Percentiles rank a stretch among this genome's conserved stretches.
Evolutionary conservation across 768 basidiomycete species (phyloP).

Genomic region (Pholiota conissans): DNA sequence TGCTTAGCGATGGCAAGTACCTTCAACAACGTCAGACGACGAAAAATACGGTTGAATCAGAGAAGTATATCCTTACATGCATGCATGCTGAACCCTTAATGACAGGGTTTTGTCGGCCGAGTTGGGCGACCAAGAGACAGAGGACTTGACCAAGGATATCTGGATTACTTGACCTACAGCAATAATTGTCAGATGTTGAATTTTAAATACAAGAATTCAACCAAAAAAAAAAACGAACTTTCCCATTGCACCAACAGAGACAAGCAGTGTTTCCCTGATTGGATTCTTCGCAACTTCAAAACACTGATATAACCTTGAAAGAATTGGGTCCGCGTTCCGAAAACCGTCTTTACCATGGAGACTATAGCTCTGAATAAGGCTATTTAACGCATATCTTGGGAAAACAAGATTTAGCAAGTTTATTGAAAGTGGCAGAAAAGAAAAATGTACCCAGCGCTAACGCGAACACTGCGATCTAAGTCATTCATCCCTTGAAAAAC

Average conservation of each 20-base stretch:
- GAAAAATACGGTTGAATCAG: too few species aligned
- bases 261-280: conserved; percentile 62
- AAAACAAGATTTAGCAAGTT: background rate
- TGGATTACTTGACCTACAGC: conserved; percentile 49
- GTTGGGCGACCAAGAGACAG: conserved; percentile 61
- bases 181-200: conserved; percentile 1
- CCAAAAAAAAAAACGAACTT: conserved; percentile 34
- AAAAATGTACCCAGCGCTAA: conserved; percentile 66
- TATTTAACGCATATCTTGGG: conserved; percentile 53
- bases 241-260: conserved; percentile 60
- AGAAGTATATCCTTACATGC: conserved; percentile 47
- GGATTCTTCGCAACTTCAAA: conserved; percentile 46
- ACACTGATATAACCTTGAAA: conserved; percentile 45
- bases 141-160: conserved; percentile 61
- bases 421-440: background rate
- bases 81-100: conserved; percentile 67
- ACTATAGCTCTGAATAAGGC: conserved; percentile 45
- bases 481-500: conserved; percentile 52
- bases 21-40: too few species aligned
- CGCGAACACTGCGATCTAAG: conserved; percentile 55
- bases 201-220: background rate
- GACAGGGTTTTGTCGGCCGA: conserved; percentile 68
- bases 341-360: conserved; percentile 30
- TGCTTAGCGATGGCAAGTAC: conserved; percentile 56
- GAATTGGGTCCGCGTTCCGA: conserved; percentile 37